Evolutionary conservation across 1,139 yeast genomes (phyloP), one percentile per base, ranked within the genome.

Genomic region (Hemisphaericaspora xylofermentans): DNA sequence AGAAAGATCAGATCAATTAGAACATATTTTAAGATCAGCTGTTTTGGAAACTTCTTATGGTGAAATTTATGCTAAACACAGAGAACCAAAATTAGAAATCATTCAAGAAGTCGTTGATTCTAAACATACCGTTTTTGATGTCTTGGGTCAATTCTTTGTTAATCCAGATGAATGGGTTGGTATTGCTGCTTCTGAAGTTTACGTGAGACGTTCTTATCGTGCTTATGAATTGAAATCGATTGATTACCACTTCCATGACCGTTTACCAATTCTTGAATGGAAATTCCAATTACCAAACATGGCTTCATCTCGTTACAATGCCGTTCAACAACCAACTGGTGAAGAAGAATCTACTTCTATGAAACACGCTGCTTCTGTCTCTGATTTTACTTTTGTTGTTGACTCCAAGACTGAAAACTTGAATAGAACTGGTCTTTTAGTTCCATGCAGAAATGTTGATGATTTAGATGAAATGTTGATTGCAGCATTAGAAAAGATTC

Each of bases 1-100:
- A 64, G 98, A 93, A 70, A 84, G 98, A 70, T 85, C 96, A 19
- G 97, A 91, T 61, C 98, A 94, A 71, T 78, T 93, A 60, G 98
- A 93, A 68, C 98, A 91, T 64, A 93, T 93, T 55, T 78, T 93
- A 65, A 82, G 91, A 64, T 82, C 95, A 14, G 83, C 97, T 33
- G 98, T 93, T 38, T 88, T 91, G 54, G 89, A 87, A 57, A 80
- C 95, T 28, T 76, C 84, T 21, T 93, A 91, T 58, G 98, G 98
- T 54, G 95, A 88, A 56, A 78, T 84, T 40, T 75, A 70, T 54
- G 78, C 84, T 42, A 80, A 80, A 56, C 94, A 89, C 60, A 78
- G 88, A 49, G 80, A 83, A 49, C 99, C 99, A 32, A 86, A 84
- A 57, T 69, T 85, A 58, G 84, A 83, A 35, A 75, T 87, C 43